Conservation (phyloP, 805 yeast species). For the Candida maesae region DNA sequence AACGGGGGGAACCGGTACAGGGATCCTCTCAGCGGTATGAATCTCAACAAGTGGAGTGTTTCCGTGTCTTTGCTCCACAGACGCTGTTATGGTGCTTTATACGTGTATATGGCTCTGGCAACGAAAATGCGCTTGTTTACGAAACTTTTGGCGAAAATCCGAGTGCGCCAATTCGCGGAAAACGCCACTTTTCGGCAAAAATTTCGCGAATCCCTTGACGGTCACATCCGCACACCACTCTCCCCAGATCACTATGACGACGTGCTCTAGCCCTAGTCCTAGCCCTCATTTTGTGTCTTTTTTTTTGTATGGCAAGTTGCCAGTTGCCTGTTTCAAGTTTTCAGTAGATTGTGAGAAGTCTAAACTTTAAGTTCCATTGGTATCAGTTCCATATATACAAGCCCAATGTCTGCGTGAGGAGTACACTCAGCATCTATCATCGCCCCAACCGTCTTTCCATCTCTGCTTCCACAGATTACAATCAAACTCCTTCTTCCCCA, state of each 20-base stretch:
- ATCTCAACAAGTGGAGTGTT: too few relatives aligned
- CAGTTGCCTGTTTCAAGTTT: too few relatives aligned
- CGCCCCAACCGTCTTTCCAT: slow-evolving; percentile 94
- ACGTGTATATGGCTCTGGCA: too few relatives aligned
- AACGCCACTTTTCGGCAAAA: neutral
- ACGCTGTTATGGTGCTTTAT: neutral
- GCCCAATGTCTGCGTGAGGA: neutral
- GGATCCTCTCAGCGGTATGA: too few relatives aligned
- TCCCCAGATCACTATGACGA: neutral
- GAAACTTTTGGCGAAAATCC: slow-evolving; percentile 15
- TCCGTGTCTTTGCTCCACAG: too few relatives aligned
- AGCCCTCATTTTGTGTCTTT: too few relatives aligned
- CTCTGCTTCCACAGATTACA: slow-evolving; percentile 89
- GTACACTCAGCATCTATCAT: slow-evolving; percentile 10
- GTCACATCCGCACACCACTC: neutral
- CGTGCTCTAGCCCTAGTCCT: too few relatives aligned
- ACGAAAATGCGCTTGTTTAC: slow-evolving; percentile 13
- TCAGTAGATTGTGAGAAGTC: too few relatives aligned
- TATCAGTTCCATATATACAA: too few relatives aligned
- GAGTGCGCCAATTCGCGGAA: slow-evolving; percentile 3
- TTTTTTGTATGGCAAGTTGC: too few relatives aligned
- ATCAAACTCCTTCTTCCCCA: slow-evolving; percentile 84
- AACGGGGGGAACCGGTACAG: too few relatives aligned
- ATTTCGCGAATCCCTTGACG: slow-evolving; percentile 1
- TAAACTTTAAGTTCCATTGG: neutral